These are phyloP conservation scores for Trichoderma gamsii DNA, from an alignment of 495 filamentous ascomycete genomes.

Conservation along the genomic window DNA sequence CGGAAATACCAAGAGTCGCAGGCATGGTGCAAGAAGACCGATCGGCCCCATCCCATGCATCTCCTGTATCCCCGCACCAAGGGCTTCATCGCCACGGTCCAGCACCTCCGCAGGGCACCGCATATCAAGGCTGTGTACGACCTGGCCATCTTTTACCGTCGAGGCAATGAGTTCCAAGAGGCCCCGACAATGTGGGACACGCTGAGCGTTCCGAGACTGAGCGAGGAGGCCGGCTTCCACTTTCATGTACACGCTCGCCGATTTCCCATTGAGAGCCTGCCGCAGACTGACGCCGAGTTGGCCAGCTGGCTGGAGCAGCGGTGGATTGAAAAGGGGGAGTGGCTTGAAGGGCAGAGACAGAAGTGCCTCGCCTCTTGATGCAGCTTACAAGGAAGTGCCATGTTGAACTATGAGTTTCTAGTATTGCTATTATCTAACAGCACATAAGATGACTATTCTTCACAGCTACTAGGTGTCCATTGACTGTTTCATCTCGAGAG, in stretches of 20 bases:
- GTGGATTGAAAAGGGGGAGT: conserved; percentile 50
- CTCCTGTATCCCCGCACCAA: conserved; percentile 51
- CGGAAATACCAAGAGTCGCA: conserved; percentile 45
- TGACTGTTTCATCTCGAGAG: no score
- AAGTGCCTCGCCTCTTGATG: conserved; percentile 14
- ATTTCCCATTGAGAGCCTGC: conserved; percentile 41
- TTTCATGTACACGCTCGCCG: conserved; percentile 49
- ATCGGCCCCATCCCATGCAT: conserved; percentile 44
- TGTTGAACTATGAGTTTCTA: not conserved
- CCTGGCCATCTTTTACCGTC: conserved; percentile 50
- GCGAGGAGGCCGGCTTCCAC: conserved; percentile 30
- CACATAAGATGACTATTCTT: no score
- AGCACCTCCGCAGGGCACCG: conserved; percentile 43
- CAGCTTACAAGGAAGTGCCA: not conserved
- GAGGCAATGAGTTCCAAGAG: conserved; percentile 37
- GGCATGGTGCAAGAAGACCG: conserved; percentile 42
- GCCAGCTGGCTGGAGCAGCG: conserved; percentile 48
- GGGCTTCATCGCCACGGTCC: conserved; percentile 50
- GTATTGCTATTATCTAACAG: no score
- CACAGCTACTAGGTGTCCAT: no score
- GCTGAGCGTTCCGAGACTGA: conserved; percentile 34
- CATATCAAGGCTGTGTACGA: conserved; percentile 55
- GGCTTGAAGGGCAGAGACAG: conserved; percentile 36
- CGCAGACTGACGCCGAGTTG: conserved; percentile 38
- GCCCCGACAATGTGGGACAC: conserved; percentile 50